These are phyloP conservation scores for Phytophthora ramorum DNA, from an alignment of 352 stramenopile species.

Conservation along the genomic window DNA sequence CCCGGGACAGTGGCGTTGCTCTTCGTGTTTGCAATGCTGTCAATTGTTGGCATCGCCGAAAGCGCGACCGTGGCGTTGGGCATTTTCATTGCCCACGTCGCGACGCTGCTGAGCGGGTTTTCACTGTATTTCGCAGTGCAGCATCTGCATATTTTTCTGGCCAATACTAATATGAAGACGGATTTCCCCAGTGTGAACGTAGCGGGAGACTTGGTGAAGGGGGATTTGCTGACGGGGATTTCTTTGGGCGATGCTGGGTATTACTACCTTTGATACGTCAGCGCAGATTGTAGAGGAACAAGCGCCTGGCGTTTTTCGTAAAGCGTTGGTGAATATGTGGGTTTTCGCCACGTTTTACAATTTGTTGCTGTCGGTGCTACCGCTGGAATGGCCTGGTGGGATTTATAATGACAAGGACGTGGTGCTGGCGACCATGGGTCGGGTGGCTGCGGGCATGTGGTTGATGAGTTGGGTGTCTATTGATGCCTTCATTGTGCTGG, in stretches of 20 bases:
- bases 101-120: slow-evolving; percentile 66
- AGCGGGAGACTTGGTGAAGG: slow-evolving; percentile 48
- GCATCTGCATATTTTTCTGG: slow-evolving; percentile 55
- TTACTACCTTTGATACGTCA: slow-evolving; percentile 91
- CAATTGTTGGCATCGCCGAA: slow-evolving; percentile 88
- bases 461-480: slow-evolving; percentile 80
- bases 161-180: slow-evolving; percentile 79
- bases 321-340: slow-evolving; percentile 89
- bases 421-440: slow-evolving; percentile 82
- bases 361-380: slow-evolving; percentile 84
- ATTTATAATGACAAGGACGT: slow-evolving; percentile 78
- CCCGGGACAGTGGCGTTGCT: slow-evolving; percentile 62
- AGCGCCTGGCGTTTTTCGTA: slow-evolving; percentile 85
- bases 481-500: slow-evolving; percentile 91
- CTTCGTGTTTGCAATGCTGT: slow-evolving; percentile 86
- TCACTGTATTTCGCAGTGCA: slow-evolving; percentile 72
- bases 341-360: slow-evolving; percentile 89
- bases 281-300: too few relatives aligned
- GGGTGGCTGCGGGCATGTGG: slow-evolving; percentile 54
- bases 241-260: slow-evolving; percentile 91
- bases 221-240: slow-evolving; percentile 64
- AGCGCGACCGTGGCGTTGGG: slow-evolving; percentile 80
- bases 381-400: slow-evolving; percentile 59
- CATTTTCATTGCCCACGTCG: slow-evolving; percentile 88
- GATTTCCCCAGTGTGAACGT: slow-evolving; percentile 62